These are phyloP conservation scores for Mycena venus DNA, from an alignment of 768 basidiomycete species.

Conservation along the genomic window DNA sequence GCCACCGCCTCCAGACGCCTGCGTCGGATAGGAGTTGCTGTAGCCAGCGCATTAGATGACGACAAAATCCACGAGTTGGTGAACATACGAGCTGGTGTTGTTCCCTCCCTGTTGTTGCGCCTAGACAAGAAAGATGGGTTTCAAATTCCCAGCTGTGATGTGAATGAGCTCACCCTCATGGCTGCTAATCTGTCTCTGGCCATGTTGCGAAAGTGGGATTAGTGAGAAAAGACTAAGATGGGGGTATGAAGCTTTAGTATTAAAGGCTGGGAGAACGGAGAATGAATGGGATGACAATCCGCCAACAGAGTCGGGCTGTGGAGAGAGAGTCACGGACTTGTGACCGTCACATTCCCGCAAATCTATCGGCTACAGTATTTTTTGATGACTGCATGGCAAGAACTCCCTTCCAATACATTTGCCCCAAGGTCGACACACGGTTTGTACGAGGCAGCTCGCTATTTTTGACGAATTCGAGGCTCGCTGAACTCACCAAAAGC, in stretches of 20 bases:
- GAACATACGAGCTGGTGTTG: constrained; percentile 61
- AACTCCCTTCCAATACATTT: no score
- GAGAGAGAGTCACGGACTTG: not conserved
- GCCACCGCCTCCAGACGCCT: constrained; percentile 62
- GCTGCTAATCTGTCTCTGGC: constrained; percentile 94
- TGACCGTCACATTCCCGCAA: not conserved
- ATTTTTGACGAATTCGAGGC: no score
- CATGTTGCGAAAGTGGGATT: constrained; percentile 60
- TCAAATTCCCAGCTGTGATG: not conserved
- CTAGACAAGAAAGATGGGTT: constrained; percentile 48
- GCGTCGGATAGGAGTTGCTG: constrained; percentile 78
- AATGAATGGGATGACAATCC: constrained; percentile 6
- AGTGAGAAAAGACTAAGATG: constrained; percentile 23
- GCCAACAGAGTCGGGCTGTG: constrained; percentile 4
- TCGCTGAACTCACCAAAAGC: no score
- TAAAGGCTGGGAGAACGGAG: constrained; percentile 22
- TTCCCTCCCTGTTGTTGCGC: constrained; percentile 79
- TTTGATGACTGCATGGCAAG: not conserved
- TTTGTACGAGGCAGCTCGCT: no score
- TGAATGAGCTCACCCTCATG: constrained; percentile 71
- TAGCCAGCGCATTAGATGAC: constrained; percentile 30
- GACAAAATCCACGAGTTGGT: constrained; percentile 4
- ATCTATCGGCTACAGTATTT: not conserved
- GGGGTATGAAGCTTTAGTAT: constrained; percentile 34
- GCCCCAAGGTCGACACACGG: no score